Evolutionary conservation across 2,329 filamentous ascomycete species (phyloP).

Genomic region (Cytospora chrysosperma): DNA sequence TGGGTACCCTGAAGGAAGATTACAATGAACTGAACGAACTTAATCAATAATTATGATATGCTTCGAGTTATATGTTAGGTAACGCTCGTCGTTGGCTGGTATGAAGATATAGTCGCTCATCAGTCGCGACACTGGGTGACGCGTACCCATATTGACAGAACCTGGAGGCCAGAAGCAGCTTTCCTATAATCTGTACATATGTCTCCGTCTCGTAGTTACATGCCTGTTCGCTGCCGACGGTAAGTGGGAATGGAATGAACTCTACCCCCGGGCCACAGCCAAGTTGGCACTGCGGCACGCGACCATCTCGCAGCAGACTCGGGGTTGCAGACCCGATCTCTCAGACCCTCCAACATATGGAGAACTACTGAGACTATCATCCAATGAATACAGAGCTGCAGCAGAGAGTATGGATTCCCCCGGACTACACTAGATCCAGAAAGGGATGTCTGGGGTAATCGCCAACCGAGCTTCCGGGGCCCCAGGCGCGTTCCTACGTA

Average conservation of each 20-base stretch:
- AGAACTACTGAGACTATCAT: not conserved
- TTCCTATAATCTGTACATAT: no score
- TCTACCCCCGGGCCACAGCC: no score
- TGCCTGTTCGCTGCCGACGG: not conserved
- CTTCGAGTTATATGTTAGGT: no score
- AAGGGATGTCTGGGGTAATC: not conserved
- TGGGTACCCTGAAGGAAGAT: no score
- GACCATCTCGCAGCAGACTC: not conserved
- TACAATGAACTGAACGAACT: no score
- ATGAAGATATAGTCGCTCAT: no score
- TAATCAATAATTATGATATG: no score
- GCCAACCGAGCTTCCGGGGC: not conserved
- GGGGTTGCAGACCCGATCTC: not conserved
- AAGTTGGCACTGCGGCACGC: no score
- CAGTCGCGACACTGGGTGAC: no score
- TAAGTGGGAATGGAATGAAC: not conserved
- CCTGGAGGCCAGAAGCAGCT: no score
- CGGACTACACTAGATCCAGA: not conserved
- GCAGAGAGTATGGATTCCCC: not conserved
- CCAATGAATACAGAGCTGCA: not conserved
- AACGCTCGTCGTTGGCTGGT: no score
- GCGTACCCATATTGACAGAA: no score
- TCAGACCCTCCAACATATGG: not conserved
- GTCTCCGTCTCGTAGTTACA: not conserved
- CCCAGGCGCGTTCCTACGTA: not conserved